A percentile compares a stretch with the other conserved stretches of the same genome.
Evolutionary conservation across 257 asterid species (phyloP).

Genomic region (Nemophila menziesii): DNA sequence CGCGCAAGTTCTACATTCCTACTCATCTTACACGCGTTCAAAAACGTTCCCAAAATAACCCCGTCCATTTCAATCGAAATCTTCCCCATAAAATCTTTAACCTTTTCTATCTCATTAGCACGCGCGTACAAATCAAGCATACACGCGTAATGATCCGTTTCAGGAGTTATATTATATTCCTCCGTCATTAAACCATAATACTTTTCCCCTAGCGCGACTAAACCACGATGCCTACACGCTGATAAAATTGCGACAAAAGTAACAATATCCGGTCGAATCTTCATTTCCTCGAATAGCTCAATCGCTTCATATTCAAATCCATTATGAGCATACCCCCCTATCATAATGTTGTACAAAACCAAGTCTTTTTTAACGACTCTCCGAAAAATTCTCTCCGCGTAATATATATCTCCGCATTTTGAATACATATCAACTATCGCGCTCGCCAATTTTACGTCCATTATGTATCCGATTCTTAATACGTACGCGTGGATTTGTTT

Average conservation of each 20-base stretch:
- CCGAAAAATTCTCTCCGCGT: slow-evolving; percentile 43
- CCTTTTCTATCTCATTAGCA: slow-evolving; percentile 68
- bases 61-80: slow-evolving; percentile 61
- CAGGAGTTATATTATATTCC: slow-evolving; percentile 49
- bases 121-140: slow-evolving; percentile 92
- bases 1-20: slow-evolving; percentile 53
- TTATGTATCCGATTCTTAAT: slow-evolving; percentile 27
- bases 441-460: slow-evolving; percentile 44
- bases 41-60: slow-evolving; percentile 48
- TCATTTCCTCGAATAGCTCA: slow-evolving; percentile 49
- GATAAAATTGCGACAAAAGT: slow-evolving; percentile 73
- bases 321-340: slow-evolving; percentile 80
- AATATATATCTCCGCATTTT: slow-evolving; percentile 54
- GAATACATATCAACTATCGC: slow-evolving; percentile 78
- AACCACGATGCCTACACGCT: slow-evolving; percentile 79
- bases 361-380: slow-evolving; percentile 29
- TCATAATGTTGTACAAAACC: slow-evolving; percentile 64
- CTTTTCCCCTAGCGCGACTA: slow-evolving; percentile 53
- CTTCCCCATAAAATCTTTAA: slow-evolving; percentile 38
- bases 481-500: slow-evolving; percentile 66
- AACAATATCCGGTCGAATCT: slow-evolving; percentile 51
- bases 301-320: slow-evolving; percentile 54
- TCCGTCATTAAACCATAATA: slow-evolving; percentile 53
- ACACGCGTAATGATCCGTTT: slow-evolving; percentile 78
- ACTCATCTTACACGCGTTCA: slow-evolving; percentile 64